Conservation (phyloP, 2,329 filamentous ascomycete species). For the Colletotrichum chrysophilum region DNA sequence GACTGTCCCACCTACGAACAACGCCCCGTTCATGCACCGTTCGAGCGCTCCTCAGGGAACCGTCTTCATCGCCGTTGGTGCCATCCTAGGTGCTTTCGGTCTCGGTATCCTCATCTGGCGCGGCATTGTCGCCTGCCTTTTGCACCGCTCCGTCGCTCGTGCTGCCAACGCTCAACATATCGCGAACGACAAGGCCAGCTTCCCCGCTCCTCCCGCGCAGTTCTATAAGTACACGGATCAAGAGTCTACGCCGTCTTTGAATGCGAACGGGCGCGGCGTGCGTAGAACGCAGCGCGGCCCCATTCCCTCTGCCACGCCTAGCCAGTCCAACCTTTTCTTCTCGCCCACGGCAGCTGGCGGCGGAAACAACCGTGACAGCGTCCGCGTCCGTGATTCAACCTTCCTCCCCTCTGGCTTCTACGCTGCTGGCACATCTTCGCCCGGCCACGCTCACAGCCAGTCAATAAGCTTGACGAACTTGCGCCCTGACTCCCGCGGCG, state of each 20-base stretch:
- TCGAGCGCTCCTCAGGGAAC: slow-evolving; percentile 88
- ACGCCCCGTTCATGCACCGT: slow-evolving; percentile 91
- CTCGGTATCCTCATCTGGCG: slow-evolving; percentile 88
- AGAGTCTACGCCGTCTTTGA: slow-evolving; percentile 58
- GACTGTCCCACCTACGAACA: slow-evolving; percentile 79
- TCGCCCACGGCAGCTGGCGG: slow-evolving; percentile 82
- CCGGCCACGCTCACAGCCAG: slow-evolving; percentile 48
- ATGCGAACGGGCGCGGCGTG: slow-evolving; percentile 52
- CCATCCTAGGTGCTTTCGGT: slow-evolving; percentile 83
- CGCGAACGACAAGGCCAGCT: slow-evolving; percentile 72
- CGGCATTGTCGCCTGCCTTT: slow-evolving; percentile 83
- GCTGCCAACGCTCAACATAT: slow-evolving; percentile 78
- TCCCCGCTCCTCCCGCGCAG: slow-evolving; percentile 60
- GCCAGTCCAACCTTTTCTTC: slow-evolving; percentile 84
- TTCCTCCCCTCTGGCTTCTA: slow-evolving; percentile 95
- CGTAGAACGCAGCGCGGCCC: slow-evolving; percentile 59
- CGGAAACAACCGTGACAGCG: slow-evolving; percentile 49
- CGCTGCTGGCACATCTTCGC: slow-evolving; percentile 67
- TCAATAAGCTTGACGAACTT: slow-evolving; percentile 68
- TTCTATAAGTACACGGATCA: slow-evolving; percentile 71
- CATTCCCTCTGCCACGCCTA: slow-evolving; percentile 61
- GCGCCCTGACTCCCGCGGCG: slow-evolving; percentile 61
- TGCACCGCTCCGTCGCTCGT: slow-evolving; percentile 88
- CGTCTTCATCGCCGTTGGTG: slow-evolving; percentile 93
- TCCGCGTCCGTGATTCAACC: slow-evolving; percentile 72